Evolutionary conservation across 345 rosid genomes (phyloP).

Genomic region (Camelina hispida): DNA sequence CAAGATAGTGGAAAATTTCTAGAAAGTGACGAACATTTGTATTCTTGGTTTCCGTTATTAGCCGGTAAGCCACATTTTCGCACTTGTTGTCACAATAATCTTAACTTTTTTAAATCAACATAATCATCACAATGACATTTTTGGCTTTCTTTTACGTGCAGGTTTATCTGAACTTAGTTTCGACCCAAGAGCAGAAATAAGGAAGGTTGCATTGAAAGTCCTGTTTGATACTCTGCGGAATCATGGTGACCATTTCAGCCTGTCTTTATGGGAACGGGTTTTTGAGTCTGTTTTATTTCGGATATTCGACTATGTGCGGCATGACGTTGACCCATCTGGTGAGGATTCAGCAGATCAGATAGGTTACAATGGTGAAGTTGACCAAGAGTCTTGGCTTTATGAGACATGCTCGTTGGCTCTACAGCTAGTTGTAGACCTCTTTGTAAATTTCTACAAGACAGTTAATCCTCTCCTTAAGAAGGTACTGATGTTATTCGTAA

Average conservation of each 20-base stretch:
- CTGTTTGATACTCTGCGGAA: conserved; percentile 86
- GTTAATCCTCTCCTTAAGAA: conserved; percentile 82
- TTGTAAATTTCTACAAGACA: conserved; percentile 84
- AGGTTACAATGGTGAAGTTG: conserved; percentile 60
- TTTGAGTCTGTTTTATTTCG: conserved; percentile 90
- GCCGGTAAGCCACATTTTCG: conserved; percentile 60
- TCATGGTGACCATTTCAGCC: conserved; percentile 87
- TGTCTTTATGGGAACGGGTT: conserved; percentile 82
- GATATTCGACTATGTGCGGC: conserved; percentile 88
- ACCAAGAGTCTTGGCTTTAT: conserved; percentile 93
- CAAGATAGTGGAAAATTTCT: conserved; percentile 62
- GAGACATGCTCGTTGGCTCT: conserved; percentile 95
- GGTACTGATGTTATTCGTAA: conserved; percentile 77
- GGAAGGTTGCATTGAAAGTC: conserved; percentile 87
- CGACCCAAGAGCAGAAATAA: conserved; percentile 89
- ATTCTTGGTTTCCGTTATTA: conserved; percentile 92
- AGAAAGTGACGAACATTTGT: conserved; percentile 81
- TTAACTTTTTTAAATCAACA: conserved; percentile 16
- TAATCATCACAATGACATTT: conserved; percentile 13
- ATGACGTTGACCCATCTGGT: conserved; percentile 77
- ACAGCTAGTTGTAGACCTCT: conserved; percentile 91
- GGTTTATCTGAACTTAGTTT: conserved; percentile 96
- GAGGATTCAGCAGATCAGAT: conserved; percentile 63
- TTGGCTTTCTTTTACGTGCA: conserved; percentile 41
- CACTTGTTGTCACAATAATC: conserved; percentile 10